Evolutionary conservation across 73 alveolate genomes (phyloP).

Genomic region (Symbiodinium pilosum): DNA sequence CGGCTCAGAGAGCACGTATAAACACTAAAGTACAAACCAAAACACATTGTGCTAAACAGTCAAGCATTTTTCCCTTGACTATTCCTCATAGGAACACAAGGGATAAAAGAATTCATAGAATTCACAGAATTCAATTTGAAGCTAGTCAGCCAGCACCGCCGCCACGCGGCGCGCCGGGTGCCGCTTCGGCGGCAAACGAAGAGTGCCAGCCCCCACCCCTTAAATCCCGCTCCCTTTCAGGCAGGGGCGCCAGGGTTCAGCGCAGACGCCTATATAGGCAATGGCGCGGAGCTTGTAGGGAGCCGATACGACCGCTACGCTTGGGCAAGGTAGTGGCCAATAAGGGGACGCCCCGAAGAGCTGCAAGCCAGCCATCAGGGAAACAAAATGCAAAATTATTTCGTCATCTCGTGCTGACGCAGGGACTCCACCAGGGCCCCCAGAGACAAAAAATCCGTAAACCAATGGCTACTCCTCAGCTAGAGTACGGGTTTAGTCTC

Average conservation of each 20-base stretch:
- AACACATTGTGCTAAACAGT: too few species aligned
- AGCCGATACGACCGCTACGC: not conserved
- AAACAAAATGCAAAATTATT: not conserved
- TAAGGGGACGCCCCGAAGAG: conserved; percentile 22
- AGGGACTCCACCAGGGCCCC: not conserved
- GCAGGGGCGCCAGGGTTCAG: not conserved
- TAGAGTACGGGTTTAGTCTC: not conserved
- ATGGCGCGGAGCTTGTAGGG: not conserved
- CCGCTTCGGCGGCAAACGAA: not conserved
- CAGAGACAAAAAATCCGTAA: not conserved
- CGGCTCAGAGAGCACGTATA: too few species aligned
- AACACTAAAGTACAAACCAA: too few species aligned
- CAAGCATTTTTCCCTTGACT: too few species aligned
- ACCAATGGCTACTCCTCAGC: not conserved
- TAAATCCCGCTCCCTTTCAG: not conserved
- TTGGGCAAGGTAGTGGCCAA: conserved; percentile 20
- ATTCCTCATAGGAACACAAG: too few species aligned
- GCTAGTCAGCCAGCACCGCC: conserved; percentile 38
- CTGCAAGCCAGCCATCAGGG: not conserved
- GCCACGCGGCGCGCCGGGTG: conserved; percentile 60
- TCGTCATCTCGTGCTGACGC: not conserved
- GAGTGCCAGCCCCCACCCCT: not conserved
- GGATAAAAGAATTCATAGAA: too few species aligned
- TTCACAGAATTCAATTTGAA: too few species aligned
- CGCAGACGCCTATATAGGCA: not conserved